Percentiles rank a stretch among this genome's conserved stretches.
Evolutionary conservation across 164 flowering plant genomes (phyloP).

Genomic region (Vitis amurensis): DNA sequence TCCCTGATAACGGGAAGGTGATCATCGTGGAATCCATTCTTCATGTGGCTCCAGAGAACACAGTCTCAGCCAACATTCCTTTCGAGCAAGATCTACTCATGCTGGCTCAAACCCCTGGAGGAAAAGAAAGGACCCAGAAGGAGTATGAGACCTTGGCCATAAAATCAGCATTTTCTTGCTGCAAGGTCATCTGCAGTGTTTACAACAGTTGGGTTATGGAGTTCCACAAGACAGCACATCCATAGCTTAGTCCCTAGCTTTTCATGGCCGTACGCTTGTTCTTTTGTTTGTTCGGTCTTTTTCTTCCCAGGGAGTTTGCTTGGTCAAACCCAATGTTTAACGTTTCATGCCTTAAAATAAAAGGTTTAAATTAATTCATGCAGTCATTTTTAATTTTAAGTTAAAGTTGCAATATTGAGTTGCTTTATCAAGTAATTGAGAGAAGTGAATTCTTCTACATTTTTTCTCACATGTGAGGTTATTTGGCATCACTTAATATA

Average conservation of each 20-base stretch:
- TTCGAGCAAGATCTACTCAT: conserved; percentile 22
- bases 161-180: conserved; percentile 22
- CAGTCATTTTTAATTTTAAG: too few relatives aligned
- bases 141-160: conserved; percentile 22
- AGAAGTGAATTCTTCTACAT: too few relatives aligned
- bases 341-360: too few relatives aligned
- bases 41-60: conserved; percentile 19
- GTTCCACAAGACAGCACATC: conserved; percentile 12
- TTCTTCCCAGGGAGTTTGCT: too few relatives aligned
- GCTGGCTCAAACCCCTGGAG: conserved; percentile 27
- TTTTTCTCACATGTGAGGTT: too few relatives aligned
- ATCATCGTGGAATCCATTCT: conserved; percentile 26
- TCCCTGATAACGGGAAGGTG: conserved; percentile 27
- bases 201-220: conserved; percentile 33
- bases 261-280: not conserved
- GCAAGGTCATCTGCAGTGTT: conserved; percentile 20
- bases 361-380: too few relatives aligned
- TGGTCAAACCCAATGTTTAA: too few relatives aligned
- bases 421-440: too few relatives aligned
- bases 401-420: too few relatives aligned
- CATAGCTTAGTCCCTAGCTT: too few relatives aligned
- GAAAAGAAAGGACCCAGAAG: conserved; percentile 29
- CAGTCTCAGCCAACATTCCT: conserved; percentile 12
- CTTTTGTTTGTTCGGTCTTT: not conserved
- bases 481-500: too few relatives aligned